These are phyloP conservation scores for Herpetomonas tarakana DNA, from an alignment of 208 protist species.

Conservation along the genomic window DNA sequence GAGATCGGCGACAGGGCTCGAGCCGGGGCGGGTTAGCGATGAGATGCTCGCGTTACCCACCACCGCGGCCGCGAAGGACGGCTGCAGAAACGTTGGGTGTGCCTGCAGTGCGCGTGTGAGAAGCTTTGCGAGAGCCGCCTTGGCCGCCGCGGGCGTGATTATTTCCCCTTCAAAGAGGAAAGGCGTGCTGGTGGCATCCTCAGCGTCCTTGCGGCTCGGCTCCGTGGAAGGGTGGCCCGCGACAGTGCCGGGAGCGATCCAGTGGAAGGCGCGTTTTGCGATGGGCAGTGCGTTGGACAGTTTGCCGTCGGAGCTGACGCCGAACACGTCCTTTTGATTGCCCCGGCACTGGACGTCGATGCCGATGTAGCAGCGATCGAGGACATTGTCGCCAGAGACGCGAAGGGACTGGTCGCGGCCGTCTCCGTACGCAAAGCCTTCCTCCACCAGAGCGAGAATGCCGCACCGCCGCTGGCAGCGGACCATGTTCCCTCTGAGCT, in stretches of 20 bases:
- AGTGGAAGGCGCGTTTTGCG: slow-evolving; percentile 35
- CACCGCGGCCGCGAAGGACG: slow-evolving; percentile 22
- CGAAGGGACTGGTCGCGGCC: slow-evolving; percentile 39
- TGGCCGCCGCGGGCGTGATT: slow-evolving; percentile 11
- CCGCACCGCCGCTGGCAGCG: slow-evolving; percentile 70
- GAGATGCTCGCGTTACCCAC: slow-evolving; percentile 8
- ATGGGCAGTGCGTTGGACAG: slow-evolving; percentile 34
- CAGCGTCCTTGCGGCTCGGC: background rate
- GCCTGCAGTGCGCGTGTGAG: slow-evolving; percentile 25
- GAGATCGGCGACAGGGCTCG: slow-evolving; percentile 31
- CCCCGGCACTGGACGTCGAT: slow-evolving; percentile 64
- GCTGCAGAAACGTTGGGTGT: slow-evolving; percentile 41
- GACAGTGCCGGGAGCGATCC: slow-evolving; percentile 9
- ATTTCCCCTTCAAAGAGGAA: slow-evolving; percentile 21
- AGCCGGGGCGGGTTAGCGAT: background rate
- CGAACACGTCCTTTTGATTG: slow-evolving; percentile 9
- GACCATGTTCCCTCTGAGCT: slow-evolving; percentile 69
- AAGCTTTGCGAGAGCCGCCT: slow-evolving; percentile 14
- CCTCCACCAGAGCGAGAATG: slow-evolving; percentile 62
- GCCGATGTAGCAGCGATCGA: slow-evolving; percentile 80
- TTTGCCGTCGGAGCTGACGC: slow-evolving; percentile 12
- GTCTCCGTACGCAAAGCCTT: slow-evolving; percentile 22
- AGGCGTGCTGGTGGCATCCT: slow-evolving; percentile 4
- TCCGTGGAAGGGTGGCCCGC: background rate
- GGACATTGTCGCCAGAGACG: slow-evolving; percentile 75